Percentiles rank a stretch among this genome's conserved stretches.
Conservation (phyloP, 1,284 basidiomycete genomes). For the Volvariella volvacea region DNA sequence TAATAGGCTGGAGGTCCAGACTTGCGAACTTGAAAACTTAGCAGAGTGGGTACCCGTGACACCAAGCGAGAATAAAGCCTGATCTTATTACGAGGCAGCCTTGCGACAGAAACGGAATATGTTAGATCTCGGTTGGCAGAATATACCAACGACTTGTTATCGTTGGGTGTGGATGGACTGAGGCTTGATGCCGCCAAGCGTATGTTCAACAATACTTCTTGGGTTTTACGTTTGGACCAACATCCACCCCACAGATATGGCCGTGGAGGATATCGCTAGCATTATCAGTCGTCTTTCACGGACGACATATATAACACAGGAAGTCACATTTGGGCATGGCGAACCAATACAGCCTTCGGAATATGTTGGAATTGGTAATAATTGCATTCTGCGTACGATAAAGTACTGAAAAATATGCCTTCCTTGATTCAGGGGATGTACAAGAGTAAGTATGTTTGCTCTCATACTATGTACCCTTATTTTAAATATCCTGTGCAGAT, state of each 20-base stretch:
- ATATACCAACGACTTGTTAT: slow-evolving; percentile 58
- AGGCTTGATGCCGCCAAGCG: slow-evolving; percentile 65
- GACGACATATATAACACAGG: slow-evolving; percentile 51
- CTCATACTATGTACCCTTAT: no score
- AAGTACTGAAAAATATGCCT: no score
- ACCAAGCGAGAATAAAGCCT: no score
- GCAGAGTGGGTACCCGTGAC: slow-evolving; percentile 51
- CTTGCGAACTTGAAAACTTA: slow-evolving; percentile 50
- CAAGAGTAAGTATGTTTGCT: slow-evolving; percentile 42
- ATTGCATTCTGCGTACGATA: no score
- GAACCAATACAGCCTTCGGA: slow-evolving; percentile 50
- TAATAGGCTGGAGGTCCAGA: slow-evolving; percentile 49
- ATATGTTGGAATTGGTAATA: slow-evolving; percentile 46
- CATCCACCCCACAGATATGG: slow-evolving; percentile 39
- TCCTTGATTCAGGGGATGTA: slow-evolving; percentile 39
- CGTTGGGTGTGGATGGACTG: slow-evolving; percentile 58
- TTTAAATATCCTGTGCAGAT: slow-evolving; percentile 42
- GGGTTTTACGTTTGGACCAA: background rate
- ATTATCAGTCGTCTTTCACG: slow-evolving; percentile 39
- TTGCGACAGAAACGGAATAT: slow-evolving; percentile 56
- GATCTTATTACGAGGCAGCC: slow-evolving; percentile 9
- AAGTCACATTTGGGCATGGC: slow-evolving; percentile 47
- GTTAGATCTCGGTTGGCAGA: slow-evolving; percentile 45
- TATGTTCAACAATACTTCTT: slow-evolving; percentile 22
- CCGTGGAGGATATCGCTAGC: slow-evolving; percentile 43